These are phyloP conservation scores for Malassezia globosa DNA, from an alignment of 1,284 basidiomycete species.

Conservation along the genomic window DNA sequence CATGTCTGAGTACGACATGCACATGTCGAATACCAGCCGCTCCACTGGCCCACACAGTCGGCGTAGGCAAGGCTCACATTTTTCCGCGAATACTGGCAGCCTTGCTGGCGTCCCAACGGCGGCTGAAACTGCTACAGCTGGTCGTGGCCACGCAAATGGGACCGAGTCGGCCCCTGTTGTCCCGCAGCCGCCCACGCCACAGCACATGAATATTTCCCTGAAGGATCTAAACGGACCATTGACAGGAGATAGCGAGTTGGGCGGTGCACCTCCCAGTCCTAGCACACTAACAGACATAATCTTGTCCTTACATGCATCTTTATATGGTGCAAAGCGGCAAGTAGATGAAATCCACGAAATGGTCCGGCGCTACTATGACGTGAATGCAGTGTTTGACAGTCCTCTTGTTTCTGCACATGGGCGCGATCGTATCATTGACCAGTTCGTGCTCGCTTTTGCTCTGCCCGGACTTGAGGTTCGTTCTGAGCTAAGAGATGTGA, in stretches of 20 bases:
- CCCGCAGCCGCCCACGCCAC: background rate
- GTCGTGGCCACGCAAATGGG: no score
- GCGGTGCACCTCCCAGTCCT: constrained; percentile 37
- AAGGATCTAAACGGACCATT: constrained; percentile 1
- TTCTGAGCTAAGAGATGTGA: constrained; percentile 45
- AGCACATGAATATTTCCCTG: constrained; percentile 8
- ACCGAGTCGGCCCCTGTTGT: background rate
- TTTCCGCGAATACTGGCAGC: no score
- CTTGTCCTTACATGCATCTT: constrained; percentile 38
- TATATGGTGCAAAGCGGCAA: constrained; percentile 43
- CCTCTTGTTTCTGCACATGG: constrained; percentile 41
- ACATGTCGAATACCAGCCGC: no score
- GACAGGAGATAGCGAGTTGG: constrained; percentile 13
- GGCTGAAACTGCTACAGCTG: no score
- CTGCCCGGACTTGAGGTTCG: constrained; percentile 42
- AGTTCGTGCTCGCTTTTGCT: constrained; percentile 45
- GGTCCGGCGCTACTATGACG: constrained; percentile 41
- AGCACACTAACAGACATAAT: constrained; percentile 46
- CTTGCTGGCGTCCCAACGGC: no score
- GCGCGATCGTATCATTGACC: constrained; percentile 41
- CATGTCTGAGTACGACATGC: no score
- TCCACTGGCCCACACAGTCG: no score
- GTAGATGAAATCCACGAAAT: constrained; percentile 39
- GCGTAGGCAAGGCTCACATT: no score
- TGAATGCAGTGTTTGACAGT: constrained; percentile 41